These are phyloP conservation scores for Gentiana dahurica DNA, from an alignment of 257 asterid genomes.

Conservation along the genomic window DNA sequence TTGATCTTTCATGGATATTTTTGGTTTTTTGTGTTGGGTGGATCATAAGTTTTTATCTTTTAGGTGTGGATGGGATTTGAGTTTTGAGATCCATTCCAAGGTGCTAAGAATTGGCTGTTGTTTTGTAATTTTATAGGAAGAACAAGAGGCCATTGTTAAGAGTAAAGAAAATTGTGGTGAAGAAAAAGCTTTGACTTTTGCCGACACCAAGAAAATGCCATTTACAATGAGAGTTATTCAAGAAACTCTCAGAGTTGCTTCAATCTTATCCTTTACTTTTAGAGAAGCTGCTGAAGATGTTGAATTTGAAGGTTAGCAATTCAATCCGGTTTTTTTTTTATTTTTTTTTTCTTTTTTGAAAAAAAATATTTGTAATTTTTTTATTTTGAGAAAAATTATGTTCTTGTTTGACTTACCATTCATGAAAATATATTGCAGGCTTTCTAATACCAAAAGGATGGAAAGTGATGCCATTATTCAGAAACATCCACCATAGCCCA, in stretches of 20 bases:
- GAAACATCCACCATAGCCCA: constrained; percentile 87
- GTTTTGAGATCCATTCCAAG: neutral
- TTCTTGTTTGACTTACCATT: neutral
- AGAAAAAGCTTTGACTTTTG: constrained; percentile 18
- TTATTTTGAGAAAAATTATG: too few relatives aligned
- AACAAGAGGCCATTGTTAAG: constrained; percentile 25
- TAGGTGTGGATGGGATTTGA: neutral
- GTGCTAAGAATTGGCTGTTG: neutral
- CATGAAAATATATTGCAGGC: constrained; percentile 23
- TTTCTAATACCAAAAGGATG: constrained; percentile 93
- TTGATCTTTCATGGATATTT: neutral
- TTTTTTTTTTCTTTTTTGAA: too few relatives aligned
- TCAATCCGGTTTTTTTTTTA: neutral
- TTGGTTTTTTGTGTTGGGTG: neutral
- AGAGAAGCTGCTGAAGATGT: constrained; percentile 44
- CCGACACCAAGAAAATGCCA: constrained; percentile 28
- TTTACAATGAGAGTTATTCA: constrained; percentile 29
- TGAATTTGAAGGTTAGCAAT: constrained; percentile 26
- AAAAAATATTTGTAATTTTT: neutral
- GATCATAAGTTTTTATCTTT: neutral
- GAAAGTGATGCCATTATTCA: constrained; percentile 91
- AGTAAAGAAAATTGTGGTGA: constrained; percentile 24
- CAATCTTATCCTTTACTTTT: constrained; percentile 33
- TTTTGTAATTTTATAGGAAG: constrained; percentile 13
- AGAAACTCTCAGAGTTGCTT: constrained; percentile 36